Conservation (phyloP, 352 stramenopile genomes). For the Globisporangium okanoganense region DNA sequence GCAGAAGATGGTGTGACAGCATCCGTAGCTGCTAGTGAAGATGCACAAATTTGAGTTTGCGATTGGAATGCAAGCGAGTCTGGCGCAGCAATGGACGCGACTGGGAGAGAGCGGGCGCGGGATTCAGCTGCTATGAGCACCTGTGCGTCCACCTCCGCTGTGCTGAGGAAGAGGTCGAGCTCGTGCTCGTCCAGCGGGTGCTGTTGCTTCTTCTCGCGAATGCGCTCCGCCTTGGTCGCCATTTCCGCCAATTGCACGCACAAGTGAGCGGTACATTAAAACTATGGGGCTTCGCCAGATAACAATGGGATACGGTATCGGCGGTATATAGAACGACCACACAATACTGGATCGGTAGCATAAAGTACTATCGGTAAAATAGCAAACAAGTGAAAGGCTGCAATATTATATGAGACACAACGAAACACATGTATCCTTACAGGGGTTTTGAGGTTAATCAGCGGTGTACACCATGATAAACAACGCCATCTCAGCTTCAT, state of each 20-base stretch:
- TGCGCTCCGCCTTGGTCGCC: constrained; percentile 38
- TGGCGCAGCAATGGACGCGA: constrained; percentile 6
- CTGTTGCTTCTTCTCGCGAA: constrained; percentile 34
- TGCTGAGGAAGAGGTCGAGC: constrained; percentile 52
- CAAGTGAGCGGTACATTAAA: not conserved
- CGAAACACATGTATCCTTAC: no score
- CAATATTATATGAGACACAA: no score
- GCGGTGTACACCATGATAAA: no score
- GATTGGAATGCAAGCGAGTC: constrained; percentile 7
- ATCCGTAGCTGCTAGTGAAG: not conserved
- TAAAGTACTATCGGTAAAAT: no score
- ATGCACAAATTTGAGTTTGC: not conserved
- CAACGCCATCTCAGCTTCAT: no score
- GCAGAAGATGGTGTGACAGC: not conserved
- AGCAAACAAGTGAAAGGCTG: no score
- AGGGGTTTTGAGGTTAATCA: no score
- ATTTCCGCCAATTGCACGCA: not conserved
- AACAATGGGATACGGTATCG: no score
- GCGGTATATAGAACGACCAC: no score
- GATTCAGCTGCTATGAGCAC: constrained; percentile 5
- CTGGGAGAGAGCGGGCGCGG: not conserved
- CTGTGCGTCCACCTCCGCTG: not conserved
- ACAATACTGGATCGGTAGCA: no score
- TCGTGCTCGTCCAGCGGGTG: constrained; percentile 58
- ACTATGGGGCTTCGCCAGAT: no score